Evolutionary conservation across 768 basidiomycete species (phyloP).

Genomic region (Cubamyces sp.): DNA sequence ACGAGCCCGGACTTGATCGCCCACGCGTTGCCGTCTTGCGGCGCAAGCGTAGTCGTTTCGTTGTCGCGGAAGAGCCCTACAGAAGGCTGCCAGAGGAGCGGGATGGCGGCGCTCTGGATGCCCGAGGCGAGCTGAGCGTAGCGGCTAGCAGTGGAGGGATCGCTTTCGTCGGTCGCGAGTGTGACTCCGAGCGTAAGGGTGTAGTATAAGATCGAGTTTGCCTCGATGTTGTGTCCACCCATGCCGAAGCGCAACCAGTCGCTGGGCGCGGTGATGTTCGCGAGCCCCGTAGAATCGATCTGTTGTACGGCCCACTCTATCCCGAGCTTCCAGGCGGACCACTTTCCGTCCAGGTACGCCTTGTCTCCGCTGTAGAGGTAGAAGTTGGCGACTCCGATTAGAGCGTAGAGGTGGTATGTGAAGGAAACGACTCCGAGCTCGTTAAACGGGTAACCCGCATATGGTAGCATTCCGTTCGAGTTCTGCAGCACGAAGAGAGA

Average conservation of each 20-base stretch:
- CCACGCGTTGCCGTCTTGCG: conserved; percentile 28
- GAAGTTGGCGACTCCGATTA: conserved; percentile 24
- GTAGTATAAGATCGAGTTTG: conserved; percentile 25
- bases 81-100: conserved; percentile 22
- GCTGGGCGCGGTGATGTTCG: conserved; percentile 20
- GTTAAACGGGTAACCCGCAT: conserved; percentile 23
- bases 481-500: conserved; percentile 21
- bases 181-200: conserved; percentile 18
- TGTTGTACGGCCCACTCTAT: conserved; percentile 22
- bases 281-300: conserved; percentile 21
- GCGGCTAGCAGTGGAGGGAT: neutral
- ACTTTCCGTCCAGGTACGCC: conserved; percentile 19
- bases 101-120: conserved; percentile 20
- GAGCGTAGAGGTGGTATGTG: conserved; percentile 25
- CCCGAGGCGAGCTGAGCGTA: conserved; percentile 8
- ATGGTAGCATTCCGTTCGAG: conserved; percentile 13
- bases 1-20: conserved; percentile 25
- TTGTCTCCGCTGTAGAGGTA: conserved; percentile 25
- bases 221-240: conserved; percentile 27
- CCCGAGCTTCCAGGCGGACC: conserved; percentile 17
- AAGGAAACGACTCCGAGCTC: conserved; percentile 17
- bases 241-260: conserved; percentile 27
- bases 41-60: conserved; percentile 26
- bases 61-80: conserved; percentile 26
- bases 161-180: conserved; percentile 14